A percentile compares a stretch with the other conserved stretches of the same genome.
phyloP scores from a whole-genome alignment of 1,284 basidiomycete species.

The Cryptococcus sp. region DNA sequence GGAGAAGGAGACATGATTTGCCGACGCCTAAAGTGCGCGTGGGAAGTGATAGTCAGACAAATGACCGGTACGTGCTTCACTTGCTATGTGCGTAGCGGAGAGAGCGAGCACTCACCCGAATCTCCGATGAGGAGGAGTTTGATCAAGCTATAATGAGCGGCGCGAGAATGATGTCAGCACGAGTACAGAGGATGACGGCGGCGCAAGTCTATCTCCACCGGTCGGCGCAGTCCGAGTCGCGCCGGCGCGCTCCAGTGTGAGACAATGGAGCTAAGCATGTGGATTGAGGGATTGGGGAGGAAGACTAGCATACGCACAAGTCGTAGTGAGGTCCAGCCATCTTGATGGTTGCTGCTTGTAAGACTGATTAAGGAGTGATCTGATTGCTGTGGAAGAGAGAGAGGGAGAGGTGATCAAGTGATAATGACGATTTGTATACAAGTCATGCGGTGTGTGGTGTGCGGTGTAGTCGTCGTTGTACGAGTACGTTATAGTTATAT shows the following conservation, averaged over 20 bases:
- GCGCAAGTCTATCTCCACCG: neutral
- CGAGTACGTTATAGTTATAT: too few species aligned
- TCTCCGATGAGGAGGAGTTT: slow-evolving; percentile 97
- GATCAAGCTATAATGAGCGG: slow-evolving; percentile 64
- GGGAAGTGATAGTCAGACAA: neutral
- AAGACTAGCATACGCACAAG: slow-evolving; percentile 39
- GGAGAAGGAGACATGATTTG: slow-evolving; percentile 95
- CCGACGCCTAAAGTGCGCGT: slow-evolving; percentile 72
- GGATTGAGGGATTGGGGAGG: neutral
- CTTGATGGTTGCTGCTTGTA: slow-evolving; percentile 3
- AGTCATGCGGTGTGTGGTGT: too few species aligned
- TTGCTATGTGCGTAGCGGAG: neutral
- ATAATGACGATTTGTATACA: neutral
- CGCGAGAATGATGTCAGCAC: neutral
- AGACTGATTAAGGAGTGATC: slow-evolving; percentile 4
- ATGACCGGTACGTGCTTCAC: neutral
- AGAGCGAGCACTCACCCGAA: slow-evolving; percentile 66
- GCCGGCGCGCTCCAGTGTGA: neutral
- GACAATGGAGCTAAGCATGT: neutral
- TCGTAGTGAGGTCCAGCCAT: slow-evolving; percentile 54
- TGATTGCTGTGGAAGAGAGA: neutral
- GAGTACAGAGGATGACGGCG: too few species aligned
- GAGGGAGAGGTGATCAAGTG: slow-evolving; percentile 2
- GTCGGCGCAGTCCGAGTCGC: neutral
- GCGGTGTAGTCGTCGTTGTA: too few species aligned